Base-by-base conservation (phyloP, 192 early-diverging fungal genomes). In the Podila minutissima region DNA sequence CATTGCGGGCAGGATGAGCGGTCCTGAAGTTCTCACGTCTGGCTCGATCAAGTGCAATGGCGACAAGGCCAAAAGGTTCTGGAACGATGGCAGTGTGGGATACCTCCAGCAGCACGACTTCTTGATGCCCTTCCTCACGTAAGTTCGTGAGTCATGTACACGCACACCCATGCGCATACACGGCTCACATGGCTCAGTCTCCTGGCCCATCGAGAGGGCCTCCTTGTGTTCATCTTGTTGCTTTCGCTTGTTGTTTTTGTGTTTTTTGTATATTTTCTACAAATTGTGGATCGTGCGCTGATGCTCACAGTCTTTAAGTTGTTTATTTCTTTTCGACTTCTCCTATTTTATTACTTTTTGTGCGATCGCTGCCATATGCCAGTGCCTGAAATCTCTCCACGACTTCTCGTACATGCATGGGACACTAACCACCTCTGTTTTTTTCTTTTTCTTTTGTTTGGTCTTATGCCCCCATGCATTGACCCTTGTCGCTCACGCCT, bases 1-100 rank as follows among this genome's bases (percentile, higher is more conserved):
- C 0, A 84, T 95, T 13, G 92, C 91, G 3, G 91, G 89, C 0
- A 91, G 92, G 53, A 84, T 89, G 49, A 81, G 83, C 7, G 87
- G 84, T 19, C 85, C 89, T 20, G 69, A 74, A 37, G 81, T 89
- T 9, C 50, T 50, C 0, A 82, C 61, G 31, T 83, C 84, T 1
- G 89, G 91, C 17, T 72, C 66, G 28, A 85, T 92, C 49, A 71
- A 81, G 29, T 88, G 83, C 64, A 85, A 85, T 48, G 88, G 84
- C 0, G 61, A 37, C 38, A 81, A 81, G 67, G 77, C 77, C 31
- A 81, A 81, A 61, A 81, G 73, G 62, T 73, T 67, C 37, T 81
- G 77, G 77, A 81, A 69, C 49, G 71, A 81, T 35, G 77, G 77
- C 57, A 73, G 77, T 49, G 71, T 81, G n/a, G 77, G 77, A n/a